Conservation (phyloP, 2,329 filamentous ascomycete species). For the Periconia sp. region DNA sequence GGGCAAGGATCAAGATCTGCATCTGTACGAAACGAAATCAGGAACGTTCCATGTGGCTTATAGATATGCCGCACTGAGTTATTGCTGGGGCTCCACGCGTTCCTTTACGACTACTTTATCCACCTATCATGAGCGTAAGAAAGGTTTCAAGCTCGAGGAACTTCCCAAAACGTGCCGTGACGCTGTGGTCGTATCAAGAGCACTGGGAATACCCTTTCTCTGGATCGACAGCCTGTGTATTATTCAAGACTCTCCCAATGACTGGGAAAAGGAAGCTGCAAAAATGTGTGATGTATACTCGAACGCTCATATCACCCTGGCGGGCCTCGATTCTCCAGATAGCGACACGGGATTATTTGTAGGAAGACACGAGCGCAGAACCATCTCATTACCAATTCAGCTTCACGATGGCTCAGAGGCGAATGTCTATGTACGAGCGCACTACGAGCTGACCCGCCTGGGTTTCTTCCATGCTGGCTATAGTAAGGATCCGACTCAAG, state of each 20-base stretch:
- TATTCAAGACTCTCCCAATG: neutral
- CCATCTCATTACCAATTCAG: too few relatives aligned
- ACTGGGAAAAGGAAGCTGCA: neutral
- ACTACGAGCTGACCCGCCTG: too few relatives aligned
- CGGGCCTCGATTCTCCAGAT: slow-evolving; percentile 1
- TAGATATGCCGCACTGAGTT: slow-evolving; percentile 1
- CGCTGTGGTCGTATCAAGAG: slow-evolving; percentile 2
- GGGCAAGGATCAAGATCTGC: neutral
- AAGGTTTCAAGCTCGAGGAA: neutral
- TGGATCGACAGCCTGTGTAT: neutral
- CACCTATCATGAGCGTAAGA: slow-evolving; percentile 2
- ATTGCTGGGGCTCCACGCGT: slow-evolving; percentile 10
- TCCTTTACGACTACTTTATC: slow-evolving; percentile 3
- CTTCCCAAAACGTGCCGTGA: slow-evolving; percentile 5
- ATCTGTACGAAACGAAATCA: neutral
- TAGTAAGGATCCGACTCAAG: too few relatives aligned
- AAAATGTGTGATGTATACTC: neutral
- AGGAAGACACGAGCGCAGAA: too few relatives aligned
- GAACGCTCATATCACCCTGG: slow-evolving; percentile 4
- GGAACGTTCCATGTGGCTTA: neutral
- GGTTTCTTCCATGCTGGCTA: neutral
- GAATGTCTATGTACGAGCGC: slow-evolving; percentile 10
- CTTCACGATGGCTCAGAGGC: too few relatives aligned
- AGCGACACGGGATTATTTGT: slow-evolving; percentile 1
- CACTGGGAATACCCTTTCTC: neutral